Evolutionary conservation across 1,284 basidiomycete genomes (phyloP).

Genomic region (Ceratobasidium sp.): DNA sequence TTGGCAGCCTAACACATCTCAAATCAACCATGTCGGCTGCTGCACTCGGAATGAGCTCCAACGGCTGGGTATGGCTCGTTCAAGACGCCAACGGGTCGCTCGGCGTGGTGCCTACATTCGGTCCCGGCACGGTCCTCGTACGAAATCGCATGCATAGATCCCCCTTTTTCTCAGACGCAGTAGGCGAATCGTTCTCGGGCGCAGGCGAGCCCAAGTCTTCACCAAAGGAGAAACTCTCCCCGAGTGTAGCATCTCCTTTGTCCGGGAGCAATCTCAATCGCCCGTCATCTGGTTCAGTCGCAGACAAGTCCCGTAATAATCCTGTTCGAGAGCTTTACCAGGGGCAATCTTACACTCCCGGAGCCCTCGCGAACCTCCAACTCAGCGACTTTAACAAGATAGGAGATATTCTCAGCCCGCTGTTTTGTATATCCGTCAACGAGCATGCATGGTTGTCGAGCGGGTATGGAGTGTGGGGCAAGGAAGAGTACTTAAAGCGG

Average conservation of each 20-base stretch:
- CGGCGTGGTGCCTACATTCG: constrained; percentile 84
- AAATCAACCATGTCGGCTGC: constrained; percentile 80
- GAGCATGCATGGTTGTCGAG: constrained; percentile 92
- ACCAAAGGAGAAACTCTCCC: constrained; percentile 34
- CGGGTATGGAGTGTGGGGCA: constrained; percentile 93
- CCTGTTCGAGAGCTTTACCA: constrained; percentile 34
- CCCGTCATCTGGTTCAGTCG: constrained; percentile 45
- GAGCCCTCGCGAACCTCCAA: neutral
- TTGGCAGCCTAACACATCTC: constrained; percentile 71
- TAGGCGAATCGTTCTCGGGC: constrained; percentile 7
- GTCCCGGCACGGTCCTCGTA: constrained; percentile 87
- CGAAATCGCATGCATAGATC: constrained; percentile 43
- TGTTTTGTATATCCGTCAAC: constrained; percentile 86
- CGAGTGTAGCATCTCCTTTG: constrained; percentile 45
- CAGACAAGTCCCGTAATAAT: constrained; percentile 46
- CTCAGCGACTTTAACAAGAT: constrained; percentile 43
- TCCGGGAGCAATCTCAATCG: constrained; percentile 47
- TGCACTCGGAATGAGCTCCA: constrained; percentile 77
- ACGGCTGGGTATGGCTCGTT: constrained; percentile 90
- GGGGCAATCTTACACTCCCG: neutral
- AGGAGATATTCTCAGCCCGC: constrained; percentile 71
- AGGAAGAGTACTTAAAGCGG: constrained; percentile 85
- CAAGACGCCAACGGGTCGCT: constrained; percentile 68
- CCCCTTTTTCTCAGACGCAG: constrained; percentile 14
- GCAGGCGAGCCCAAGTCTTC: neutral